Conservation (phyloP, 2,329 filamentous ascomycete genomes). For the Pseudonectria buxi region DNA sequence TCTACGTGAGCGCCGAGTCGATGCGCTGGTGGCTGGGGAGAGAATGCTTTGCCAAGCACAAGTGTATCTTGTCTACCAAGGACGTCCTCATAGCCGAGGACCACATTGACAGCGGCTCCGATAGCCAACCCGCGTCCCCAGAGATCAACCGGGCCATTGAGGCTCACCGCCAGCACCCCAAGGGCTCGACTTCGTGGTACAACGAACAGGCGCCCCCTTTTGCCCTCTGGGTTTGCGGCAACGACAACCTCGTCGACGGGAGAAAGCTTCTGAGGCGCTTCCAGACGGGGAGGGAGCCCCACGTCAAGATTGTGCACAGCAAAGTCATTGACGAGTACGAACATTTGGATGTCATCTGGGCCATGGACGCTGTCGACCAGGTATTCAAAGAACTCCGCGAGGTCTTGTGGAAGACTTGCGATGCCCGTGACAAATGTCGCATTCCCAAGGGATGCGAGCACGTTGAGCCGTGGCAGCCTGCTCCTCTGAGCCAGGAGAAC, state of each 20-base stretch:
- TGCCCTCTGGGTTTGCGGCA: slow-evolving; percentile 80
- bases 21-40: slow-evolving; percentile 95
- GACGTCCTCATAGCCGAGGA: slow-evolving; percentile 61
- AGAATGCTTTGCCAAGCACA: slow-evolving; percentile 72
- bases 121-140: slow-evolving; percentile 11
- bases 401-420: slow-evolving; percentile 74
- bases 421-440: slow-evolving; percentile 49
- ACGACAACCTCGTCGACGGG: slow-evolving; percentile 81
- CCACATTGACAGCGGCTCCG: slow-evolving; percentile 44
- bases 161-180: slow-evolving; percentile 32
- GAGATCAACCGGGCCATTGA: slow-evolving; percentile 22
- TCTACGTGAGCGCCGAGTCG: slow-evolving; percentile 81
- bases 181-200: slow-evolving; percentile 68
- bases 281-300: slow-evolving; percentile 69
- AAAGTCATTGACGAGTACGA: slow-evolving; percentile 85
- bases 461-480: slow-evolving; percentile 32
- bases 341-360: slow-evolving; percentile 93
- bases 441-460: slow-evolving; percentile 58
- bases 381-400: slow-evolving; percentile 76
- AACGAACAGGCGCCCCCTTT: slow-evolving; percentile 72
- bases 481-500: slow-evolving; percentile 2
- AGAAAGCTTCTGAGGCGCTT: slow-evolving; percentile 66
- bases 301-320: slow-evolving; percentile 71
- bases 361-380: slow-evolving; percentile 77
- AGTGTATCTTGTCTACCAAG: slow-evolving; percentile 76